Evolutionary conservation across 1,284 basidiomycete genomes (phyloP), one percentile per base, ranked within the genome.

Genomic region (Thecaphora thlaspeos): DNA sequence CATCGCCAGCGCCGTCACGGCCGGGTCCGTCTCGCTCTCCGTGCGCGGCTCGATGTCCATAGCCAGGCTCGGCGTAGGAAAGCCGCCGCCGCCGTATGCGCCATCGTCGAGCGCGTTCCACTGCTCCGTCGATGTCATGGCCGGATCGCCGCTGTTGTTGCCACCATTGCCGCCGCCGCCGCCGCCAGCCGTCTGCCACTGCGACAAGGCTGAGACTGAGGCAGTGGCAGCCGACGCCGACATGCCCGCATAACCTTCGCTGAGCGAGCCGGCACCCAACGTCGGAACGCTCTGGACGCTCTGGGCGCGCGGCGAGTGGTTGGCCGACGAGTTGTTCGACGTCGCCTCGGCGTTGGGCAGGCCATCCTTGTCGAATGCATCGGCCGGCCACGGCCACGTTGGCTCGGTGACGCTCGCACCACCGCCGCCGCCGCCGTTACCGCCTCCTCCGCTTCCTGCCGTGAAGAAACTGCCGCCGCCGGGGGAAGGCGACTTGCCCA

Each of bases 361-460:
- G 0, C 58, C 62, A 19, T 65, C 51, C 7, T 49, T 48, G 0
- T 46, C 61, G 22, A 65, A 65, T 3, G 62, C 56, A 48, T 61
- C 58, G 2, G 58, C 62, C 1, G 62, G 58, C 62, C 62, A 65
- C 0, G 58, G 62, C 62, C 62, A 65, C 0, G 49, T 24, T 15
- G 62, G 56, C 11, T 43, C 46, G 37, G 5, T 38, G 37, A 4
- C 26, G 26, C 11, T 28, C 7, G 5, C 7, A 11, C 5, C 26
- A 11, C 26, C 11, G 26, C 26, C 11, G 26, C 7, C 26, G 26
- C 26, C n/a, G n/a, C n/a, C n/a, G n/a, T n/a, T n/a, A n/a, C n/a
- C n/a, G n/a, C n/a, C n/a, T n/a, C n/a, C n/a, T n/a, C n/a, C n/a
- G n/a, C n/a, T n/a, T 28, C 26, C 11, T 28, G 26, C 26, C 26